Evolutionary conservation across 805 yeast species (phyloP), one percentile per base, ranked within the genome.

Genomic region (Tetrapisispora phaffii): DNA sequence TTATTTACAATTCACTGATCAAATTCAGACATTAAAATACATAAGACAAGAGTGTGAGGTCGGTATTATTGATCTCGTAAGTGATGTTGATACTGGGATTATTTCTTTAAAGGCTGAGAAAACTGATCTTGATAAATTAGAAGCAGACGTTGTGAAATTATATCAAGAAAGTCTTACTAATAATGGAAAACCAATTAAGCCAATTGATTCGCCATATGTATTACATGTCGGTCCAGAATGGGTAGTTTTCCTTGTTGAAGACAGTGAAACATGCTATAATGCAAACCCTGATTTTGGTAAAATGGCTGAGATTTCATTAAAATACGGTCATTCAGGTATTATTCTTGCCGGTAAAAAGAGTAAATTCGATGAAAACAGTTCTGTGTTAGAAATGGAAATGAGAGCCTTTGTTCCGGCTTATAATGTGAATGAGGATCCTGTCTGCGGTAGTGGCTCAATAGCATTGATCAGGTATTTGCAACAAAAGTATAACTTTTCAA

Each of bases 361-460:
- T n/a, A 3, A 16, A 12, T 9, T 41, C 17, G 31, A 38, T 12
- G 15, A 26, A 5, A 7, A 17, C 7, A n/a, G 22, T 12, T 4
- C 41, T 12, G 52, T 53, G 26, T 40, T 43, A n/a, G 64, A 60
- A 37, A 64, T 58, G 46, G 74, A 69, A 50, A 66, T 71, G 45
- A 63, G 80, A 50, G 73, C 74, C 12, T 71, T 74, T 54, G 69
- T 70, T 2, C 70, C 73, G 1, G 41, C 26, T 4, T 51, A 46
- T 2, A 68, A 66, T 15, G 59, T 67, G 1, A 40, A 49, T n/a
- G 80, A 75, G 47, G 80, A 75, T 53, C 79, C 79, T 1, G 79
- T 72, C 8, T 75, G 79, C 56, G 80, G 80, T 2, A 66, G 73
- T 48, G 79, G 79, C n/a, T 63, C 69, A 2, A 60, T 60, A 13